phyloP scores from a whole-genome alignment of 169 alveolate species.

The Plasmodium blacklocki region DNA sequence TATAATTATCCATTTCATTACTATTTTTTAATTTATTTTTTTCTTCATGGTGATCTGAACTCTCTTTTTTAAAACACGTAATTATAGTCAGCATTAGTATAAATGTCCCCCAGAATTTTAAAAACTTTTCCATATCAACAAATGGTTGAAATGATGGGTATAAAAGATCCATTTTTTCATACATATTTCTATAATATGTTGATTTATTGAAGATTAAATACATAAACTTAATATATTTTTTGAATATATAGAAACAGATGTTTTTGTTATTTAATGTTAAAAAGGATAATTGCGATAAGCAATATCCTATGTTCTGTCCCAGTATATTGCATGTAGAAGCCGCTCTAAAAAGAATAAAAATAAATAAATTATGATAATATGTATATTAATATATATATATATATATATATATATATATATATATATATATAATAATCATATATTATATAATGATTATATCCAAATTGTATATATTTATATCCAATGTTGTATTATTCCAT shows the following conservation, averaged over 20 bases:
- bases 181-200: slow-evolving; percentile 28
- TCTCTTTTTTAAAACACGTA: slow-evolving; percentile 67
- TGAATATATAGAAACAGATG: slow-evolving; percentile 65
- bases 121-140: slow-evolving; percentile 81
- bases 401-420: not conserved
- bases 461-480: not conserved
- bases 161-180: slow-evolving; percentile 26
- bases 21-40: slow-evolving; percentile 35
- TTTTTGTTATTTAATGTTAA: slow-evolving; percentile 80
- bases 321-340: slow-evolving; percentile 90
- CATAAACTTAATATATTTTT: slow-evolving; percentile 59
- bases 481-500: not conserved
- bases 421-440: not conserved
- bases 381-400: not conserved
- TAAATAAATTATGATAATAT: not conserved
- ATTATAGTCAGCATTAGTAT: slow-evolving; percentile 76
- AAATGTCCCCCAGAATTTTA: slow-evolving; percentile 81
- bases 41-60: slow-evolving; percentile 3
- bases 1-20: slow-evolving; percentile 13
- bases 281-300: slow-evolving; percentile 85
- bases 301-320: slow-evolving; percentile 89
- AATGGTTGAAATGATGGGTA: slow-evolving; percentile 62
- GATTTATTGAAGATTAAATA: slow-evolving; percentile 49
- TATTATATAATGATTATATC: no score
- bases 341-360: slow-evolving; percentile 64